Percentiles rank a stretch among this genome's conserved stretches.
These are phyloP conservation scores for Taiwanofungus camphoratus DNA, from an alignment of 1,284 basidiomycete genomes.

Conservation along the genomic window DNA sequence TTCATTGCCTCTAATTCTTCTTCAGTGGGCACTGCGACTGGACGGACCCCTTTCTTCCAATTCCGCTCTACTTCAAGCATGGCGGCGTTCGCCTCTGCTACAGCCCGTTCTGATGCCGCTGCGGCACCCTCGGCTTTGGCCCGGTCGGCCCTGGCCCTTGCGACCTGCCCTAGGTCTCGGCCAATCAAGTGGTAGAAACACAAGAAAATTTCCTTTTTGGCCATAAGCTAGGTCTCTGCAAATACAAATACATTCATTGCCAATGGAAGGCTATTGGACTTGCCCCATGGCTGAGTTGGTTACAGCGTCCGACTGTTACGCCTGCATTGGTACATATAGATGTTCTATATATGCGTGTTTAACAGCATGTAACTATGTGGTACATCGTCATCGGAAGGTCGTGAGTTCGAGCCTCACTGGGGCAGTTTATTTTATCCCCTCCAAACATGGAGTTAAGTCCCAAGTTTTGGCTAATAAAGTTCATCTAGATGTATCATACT, in stretches of 20 bases:
- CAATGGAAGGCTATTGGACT: no score
- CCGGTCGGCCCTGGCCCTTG: no score
- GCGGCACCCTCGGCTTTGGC: background rate
- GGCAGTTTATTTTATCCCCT: conserved; percentile 34
- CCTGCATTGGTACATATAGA: no score
- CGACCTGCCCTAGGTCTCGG: no score
- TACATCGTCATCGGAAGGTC: conserved; percentile 57
- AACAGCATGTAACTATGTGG: no score
- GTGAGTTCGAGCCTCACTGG: conserved; percentile 69
- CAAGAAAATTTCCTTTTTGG: no score
- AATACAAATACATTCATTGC: no score
- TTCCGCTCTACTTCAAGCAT: background rate
- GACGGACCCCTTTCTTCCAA: background rate
- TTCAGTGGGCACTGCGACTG: background rate
- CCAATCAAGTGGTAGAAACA: no score
- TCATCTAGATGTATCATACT: no score
- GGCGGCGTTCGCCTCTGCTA: background rate
- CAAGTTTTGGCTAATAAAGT: no score
- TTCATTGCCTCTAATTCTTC: background rate
- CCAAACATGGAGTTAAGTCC: background rate
- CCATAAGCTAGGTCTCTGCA: no score
- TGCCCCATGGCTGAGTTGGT: conserved; percentile 82
- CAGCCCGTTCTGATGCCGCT: background rate
- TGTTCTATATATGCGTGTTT: no score
- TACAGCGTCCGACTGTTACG: conserved; percentile 82